Evolutionary conservation across 2,329 filamentous ascomycete genomes (phyloP), one percentile per base, ranked within the genome.

Genomic region (Decorospora gaudefroyi): DNA sequence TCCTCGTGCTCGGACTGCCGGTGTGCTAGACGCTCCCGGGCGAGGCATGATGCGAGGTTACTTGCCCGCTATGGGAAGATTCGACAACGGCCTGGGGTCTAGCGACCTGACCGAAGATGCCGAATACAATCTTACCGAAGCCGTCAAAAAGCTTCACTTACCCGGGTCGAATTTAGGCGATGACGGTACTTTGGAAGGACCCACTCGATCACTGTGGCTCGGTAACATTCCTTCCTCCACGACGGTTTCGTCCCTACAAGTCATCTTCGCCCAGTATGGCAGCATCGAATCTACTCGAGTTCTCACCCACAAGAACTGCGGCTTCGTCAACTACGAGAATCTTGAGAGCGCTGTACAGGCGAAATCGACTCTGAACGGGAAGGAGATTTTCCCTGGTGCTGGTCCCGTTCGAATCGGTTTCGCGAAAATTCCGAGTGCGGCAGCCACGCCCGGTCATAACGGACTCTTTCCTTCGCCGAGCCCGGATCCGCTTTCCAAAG

Each of bases 151-250:
- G 53, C 83, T 96, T 79, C 59, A 62, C 28, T 35, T 67, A 77
- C 82, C 48, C 32, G 72, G 66, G 11, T 78, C 86, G 23, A 81
- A 95, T 49, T 79, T 82, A 32, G 79, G 81, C 7, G 88, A 95
- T 46, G 90, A 96, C 53, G 83, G 84, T 53, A 88, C 83, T 25
- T 78, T 95, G 27, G 91, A 96, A 67, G 89, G 88, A 1, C 92
- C 92, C 13, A 97, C 93, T 9, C 87, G 91, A 62, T 91, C 93
- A 22, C 76, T 99, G 42, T 99, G 93, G 93, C 87, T 99, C 36
- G 93, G 93, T 42, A 96, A 92, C 71, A 96, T 99, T 46, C 93
- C 93, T 9, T 91, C 92, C 4, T 97, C 93, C 2, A 99, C 93
- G 2, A 99, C 93, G 0, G 91, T 93, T 8, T 95, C 92, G 1